Conservation (phyloP, 257 asterid species). For the Linderniella brevidens region DNA sequence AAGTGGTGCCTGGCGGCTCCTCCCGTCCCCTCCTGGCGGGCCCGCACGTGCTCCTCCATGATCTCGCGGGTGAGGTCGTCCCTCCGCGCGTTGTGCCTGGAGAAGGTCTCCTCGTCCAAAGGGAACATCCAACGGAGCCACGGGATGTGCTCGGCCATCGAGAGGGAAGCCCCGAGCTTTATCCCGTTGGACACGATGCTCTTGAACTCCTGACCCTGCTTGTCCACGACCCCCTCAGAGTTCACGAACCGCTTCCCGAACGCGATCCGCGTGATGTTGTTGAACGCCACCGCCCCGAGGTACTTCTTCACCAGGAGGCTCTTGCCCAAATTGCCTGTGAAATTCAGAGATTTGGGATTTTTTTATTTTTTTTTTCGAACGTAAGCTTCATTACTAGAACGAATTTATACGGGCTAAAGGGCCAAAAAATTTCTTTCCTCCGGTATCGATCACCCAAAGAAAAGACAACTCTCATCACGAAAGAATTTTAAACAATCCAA, state of each 20-base stretch:
- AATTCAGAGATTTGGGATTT: constrained; percentile 1
- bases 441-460: no score
- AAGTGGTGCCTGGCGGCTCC: constrained; percentile 55
- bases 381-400: no score
- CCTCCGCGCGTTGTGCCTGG: constrained; percentile 43
- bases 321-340: constrained; percentile 33
- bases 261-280: constrained; percentile 64
- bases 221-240: constrained; percentile 40
- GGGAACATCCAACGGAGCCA: constrained; percentile 79
- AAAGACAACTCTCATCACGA: no score
- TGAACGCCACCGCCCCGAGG: constrained; percentile 55
- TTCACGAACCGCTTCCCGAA: constrained; percentile 49
- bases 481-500: no score
- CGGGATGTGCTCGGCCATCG: constrained; percentile 58
- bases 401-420: no score
- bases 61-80: constrained; percentile 47
- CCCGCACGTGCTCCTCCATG: constrained; percentile 59
- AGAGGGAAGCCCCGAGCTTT: constrained; percentile 54
- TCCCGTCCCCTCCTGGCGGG: constrained; percentile 32
- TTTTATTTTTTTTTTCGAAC: no score
- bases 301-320: constrained; percentile 40
- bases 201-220: constrained; percentile 62
- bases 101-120: constrained; percentile 41
- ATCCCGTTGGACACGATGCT: constrained; percentile 44
- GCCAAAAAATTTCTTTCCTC: no score